phyloP scores from a whole-genome alignment of 1,284 basidiomycete genomes.

The Leucoagaricus sp. region DNA sequence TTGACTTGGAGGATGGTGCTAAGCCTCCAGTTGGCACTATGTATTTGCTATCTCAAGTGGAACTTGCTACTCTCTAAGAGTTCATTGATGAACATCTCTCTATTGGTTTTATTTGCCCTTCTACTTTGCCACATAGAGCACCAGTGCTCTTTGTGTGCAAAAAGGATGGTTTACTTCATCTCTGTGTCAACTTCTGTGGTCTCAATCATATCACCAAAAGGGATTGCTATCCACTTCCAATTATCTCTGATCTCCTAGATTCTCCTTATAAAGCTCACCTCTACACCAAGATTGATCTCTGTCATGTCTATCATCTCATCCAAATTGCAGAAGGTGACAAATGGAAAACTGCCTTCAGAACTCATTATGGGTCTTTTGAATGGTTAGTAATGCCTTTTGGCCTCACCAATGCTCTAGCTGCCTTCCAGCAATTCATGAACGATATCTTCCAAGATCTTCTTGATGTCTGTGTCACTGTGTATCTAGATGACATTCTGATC shows the following conservation, averaged over 20 bases:
- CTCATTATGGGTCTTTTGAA: slow-evolving; percentile 34
- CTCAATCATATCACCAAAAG: slow-evolving; percentile 2
- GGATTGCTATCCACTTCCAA: not conserved
- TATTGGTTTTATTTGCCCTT: not conserved
- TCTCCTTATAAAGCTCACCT: not conserved
- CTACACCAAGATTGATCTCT: slow-evolving; percentile 17
- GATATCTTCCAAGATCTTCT: slow-evolving; percentile 8
- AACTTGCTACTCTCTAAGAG: not conserved
- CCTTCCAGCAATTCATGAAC: slow-evolving; percentile 15
- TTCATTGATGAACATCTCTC: not conserved
- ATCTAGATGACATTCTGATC: not conserved
- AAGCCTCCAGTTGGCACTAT: slow-evolving; percentile 18
- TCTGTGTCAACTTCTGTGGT: not conserved
- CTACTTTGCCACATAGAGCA: not conserved
- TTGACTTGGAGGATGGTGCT: slow-evolving; percentile 10
- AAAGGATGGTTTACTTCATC: slow-evolving; percentile 1
- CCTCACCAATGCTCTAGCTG: slow-evolving; percentile 23
- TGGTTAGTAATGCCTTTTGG: slow-evolving; percentile 38
- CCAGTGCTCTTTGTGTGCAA: slow-evolving; percentile 4
- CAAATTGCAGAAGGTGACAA: slow-evolving; percentile 35
- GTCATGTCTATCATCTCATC: slow-evolving; percentile 26
- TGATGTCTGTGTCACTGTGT: not conserved
- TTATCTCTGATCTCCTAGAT: slow-evolving; percentile 3
- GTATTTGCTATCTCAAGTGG: not conserved
- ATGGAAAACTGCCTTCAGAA: slow-evolving; percentile 36